Evolutionary conservation across 345 rosid genomes (phyloP), one percentile per base, ranked within the genome.

Genomic region (Theobroma cacao): DNA sequence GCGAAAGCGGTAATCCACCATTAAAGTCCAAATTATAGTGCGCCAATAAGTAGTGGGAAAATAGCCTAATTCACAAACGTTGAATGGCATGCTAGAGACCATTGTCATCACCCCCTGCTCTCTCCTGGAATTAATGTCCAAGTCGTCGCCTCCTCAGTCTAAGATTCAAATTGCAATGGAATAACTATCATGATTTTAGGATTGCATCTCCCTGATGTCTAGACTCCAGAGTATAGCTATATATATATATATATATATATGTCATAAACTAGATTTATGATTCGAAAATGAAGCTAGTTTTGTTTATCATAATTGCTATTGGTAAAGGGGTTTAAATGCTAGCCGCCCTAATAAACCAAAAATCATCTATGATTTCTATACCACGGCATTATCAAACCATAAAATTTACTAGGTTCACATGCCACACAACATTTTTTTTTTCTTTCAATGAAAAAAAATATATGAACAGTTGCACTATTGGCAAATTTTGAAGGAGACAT

Each of bases 41-140:
- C 86, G 76, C 78, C 80, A 72, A 66, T 66, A 50, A 60, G 58
- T 63, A 75, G 81, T 72, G 77, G 58, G 66, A 61, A 61, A 10
- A 61, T 61, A 0, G 22, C 66, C 14, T 61, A 31, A 30, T 20
- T 61, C 22, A 7, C 66, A 6, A 14, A 62, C 33, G 28, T 60
- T 28, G 2, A 28, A 4, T 30, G 26, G 2, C 34, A 11, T 26
- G 28, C 17, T 4, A 5, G 34, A 59, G 7, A 12, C 17, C 13
- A 13, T 28, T 59, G 64, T 12, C 0, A 28, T 28, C 36, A 20
- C 59, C 53, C 1, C 13, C 62, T 24, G 31, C 26, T 55, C 28
- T 58, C 30, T 11, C 45, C 7, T 41, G 45, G 45, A 41, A 41
- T 41, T 41, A 41, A 41, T 41, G 7, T 8, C 30, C 4, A 56